These are phyloP conservation scores for Rhizopogon vesiculosus DNA, from an alignment of 768 basidiomycete species.

Conservation along the genomic window DNA sequence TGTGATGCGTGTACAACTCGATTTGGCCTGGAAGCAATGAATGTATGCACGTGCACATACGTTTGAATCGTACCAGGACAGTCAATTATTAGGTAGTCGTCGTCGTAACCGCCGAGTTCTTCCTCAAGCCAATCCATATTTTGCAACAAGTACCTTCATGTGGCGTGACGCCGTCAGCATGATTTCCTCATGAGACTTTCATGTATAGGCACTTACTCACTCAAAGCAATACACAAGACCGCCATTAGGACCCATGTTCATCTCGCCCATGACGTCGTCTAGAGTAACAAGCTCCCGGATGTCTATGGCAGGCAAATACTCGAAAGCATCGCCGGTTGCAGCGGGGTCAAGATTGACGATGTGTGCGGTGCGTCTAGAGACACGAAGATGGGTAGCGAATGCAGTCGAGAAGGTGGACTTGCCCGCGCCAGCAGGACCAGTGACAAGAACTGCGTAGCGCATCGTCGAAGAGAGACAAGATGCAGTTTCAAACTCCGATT, in stretches of 20 bases:
- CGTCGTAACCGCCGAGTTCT: constrained; percentile 89
- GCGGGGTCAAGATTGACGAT: constrained; percentile 98
- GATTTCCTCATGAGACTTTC: neutral
- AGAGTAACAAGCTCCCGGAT: constrained; percentile 90
- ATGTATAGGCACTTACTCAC: constrained; percentile 63
- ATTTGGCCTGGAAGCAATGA: constrained; percentile 71
- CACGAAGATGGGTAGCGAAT: constrained; percentile 83
- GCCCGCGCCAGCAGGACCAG: constrained; percentile 97
- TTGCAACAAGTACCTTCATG: constrained; percentile 81
- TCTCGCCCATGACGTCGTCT: constrained; percentile 94
- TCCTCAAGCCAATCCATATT: constrained; percentile 99
- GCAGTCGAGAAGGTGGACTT: constrained; percentile 93
- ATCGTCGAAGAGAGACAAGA: constrained; percentile 32
- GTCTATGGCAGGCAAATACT: constrained; percentile 89
- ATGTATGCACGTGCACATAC: neutral
- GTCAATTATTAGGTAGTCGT: constrained; percentile 93
- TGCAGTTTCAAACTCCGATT: constrained; percentile 25
- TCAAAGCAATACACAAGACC: constrained; percentile 98
- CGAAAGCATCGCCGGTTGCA: constrained; percentile 79
- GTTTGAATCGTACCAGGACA: constrained; percentile 63
- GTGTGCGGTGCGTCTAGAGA: constrained; percentile 80
- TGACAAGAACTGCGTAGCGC: constrained; percentile 86
- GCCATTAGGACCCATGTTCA: constrained; percentile 95
- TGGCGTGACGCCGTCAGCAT: neutral
- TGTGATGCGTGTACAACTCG: constrained; percentile 97